Base-by-base conservation (phyloP, 345 rosid genomes). In the Gossypium arboreum region DNA sequence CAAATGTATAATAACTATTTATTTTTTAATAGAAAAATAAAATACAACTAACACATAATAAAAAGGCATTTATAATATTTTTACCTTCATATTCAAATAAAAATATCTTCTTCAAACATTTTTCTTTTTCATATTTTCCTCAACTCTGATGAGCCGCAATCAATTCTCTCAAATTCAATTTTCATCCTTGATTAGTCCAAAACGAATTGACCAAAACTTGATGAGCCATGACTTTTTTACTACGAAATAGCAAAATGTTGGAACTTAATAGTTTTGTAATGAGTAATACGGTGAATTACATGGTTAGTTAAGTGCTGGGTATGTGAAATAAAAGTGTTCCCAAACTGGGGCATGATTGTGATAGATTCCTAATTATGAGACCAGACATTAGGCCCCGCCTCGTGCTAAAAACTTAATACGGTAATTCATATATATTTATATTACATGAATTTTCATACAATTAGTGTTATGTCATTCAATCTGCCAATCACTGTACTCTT, bases 1-100 rank as follows among this genome's bases (percentile, higher is more conserved):
- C 7, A 5, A 5, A 34, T 34, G 0, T 5, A 5, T 0, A 34
- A 34, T 34, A 0, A 5, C 0, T 34, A 34, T 5, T 34, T 34
- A 5, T 0, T 5, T 34, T 34, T 5, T 34, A 5, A 34, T 34
- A 34, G 0, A 34, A 34, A 34, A 34, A 34, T 34, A 34, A 34
- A 34, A 34, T 34, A 34, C 1, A 34, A 34, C 1, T 3, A 34
- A 34, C 39, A 0, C 6, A 34, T 34, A 34, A 34, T 34, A 29
- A 29, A 29, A 34, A 0, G 0, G 4, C 7, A 0, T 34, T 29
- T 5, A 34, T 34, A 0, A 34, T 34, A 34, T 34, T 34, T 34
- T 34, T 1, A 34, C 7, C 7, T 5, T 34, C 0, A 4, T 5
- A 34, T 34, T 34, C 39, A 34, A 34, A 34, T 0, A 4, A 34